A percentile compares a stretch with the other conserved stretches of the same genome.
phyloP scores from a whole-genome alignment of 2,329 filamentous ascomycete genomes.

The Ophiocordyceps sinensis region DNA sequence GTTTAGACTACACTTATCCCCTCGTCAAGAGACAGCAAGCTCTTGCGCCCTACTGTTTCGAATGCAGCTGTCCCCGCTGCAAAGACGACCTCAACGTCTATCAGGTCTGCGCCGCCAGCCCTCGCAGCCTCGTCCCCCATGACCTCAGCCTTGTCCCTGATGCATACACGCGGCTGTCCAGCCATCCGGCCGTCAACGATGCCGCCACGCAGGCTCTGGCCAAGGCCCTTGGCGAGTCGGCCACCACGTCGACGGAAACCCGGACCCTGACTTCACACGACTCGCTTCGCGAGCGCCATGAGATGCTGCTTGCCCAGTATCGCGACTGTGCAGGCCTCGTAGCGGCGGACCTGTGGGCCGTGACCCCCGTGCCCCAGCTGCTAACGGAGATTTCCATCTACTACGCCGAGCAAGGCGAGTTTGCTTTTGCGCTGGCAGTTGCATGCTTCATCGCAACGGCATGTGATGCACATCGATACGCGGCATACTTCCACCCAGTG shows the following conservation, averaged over 20 bases:
- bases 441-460: constrained; percentile 31
- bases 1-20: constrained; percentile 32
- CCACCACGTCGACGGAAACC: constrained; percentile 13
- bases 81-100: constrained; percentile 37
- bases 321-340: constrained; percentile 11
- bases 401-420: constrained; percentile 26
- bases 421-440: constrained; percentile 28
- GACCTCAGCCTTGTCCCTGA: constrained; percentile 28
- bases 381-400: constrained; percentile 30
- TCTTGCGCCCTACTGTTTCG: constrained; percentile 36
- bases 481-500: constrained; percentile 33
- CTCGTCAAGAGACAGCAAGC: constrained; percentile 25
- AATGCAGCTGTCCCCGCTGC: constrained; percentile 36
- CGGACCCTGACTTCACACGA: constrained; percentile 6
- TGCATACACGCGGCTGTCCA: constrained; percentile 11
- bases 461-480: constrained; percentile 34
- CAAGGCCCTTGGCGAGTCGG: constrained; percentile 9
- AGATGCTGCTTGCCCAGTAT: constrained; percentile 9
- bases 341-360: constrained; percentile 25
- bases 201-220: constrained; percentile 6
- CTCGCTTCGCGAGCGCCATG: constrained; percentile 12
- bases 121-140: constrained; percentile 26
- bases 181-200: constrained; percentile 12
- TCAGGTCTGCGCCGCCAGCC: constrained; percentile 29
- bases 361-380: constrained; percentile 31